phyloP scores from a whole-genome alignment of 495 filamentous ascomycete genomes.

The Terfezia claveryi region DNA sequence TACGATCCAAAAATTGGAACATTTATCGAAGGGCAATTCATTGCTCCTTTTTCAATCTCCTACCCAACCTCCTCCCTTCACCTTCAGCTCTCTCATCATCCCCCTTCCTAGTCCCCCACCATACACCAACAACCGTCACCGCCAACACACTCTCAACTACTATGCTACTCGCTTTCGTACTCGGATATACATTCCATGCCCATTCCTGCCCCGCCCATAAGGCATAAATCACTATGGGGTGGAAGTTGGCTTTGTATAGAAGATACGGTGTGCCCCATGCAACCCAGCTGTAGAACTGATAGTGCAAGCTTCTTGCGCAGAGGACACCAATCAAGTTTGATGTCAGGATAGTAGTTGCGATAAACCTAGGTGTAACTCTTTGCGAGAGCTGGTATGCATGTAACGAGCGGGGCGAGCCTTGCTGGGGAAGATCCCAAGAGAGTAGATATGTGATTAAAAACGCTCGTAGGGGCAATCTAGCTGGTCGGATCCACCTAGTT shows the following conservation, averaged over 20 bases:
- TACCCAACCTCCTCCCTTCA: neutral
- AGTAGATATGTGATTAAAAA: conserved; percentile 16
- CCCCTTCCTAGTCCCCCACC: conserved; percentile 35
- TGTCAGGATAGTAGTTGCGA: conserved; percentile 56
- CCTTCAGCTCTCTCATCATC: conserved; percentile 7
- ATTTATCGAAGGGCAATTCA: neutral
- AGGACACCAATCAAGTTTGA: conserved; percentile 70
- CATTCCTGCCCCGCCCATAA: conserved; percentile 77
- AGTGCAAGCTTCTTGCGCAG: conserved; percentile 79
- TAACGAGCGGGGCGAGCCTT: conserved; percentile 22
- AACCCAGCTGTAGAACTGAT: conserved; percentile 90
- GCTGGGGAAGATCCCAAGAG: neutral
- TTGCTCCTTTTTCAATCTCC: neutral
- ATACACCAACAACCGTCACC: conserved; percentile 38
- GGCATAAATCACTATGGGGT: conserved; percentile 45
- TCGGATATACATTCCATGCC: conserved; percentile 96
- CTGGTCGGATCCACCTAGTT: conserved; percentile 28
- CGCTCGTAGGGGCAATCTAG: conserved; percentile 24
- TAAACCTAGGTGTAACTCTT: conserved; percentile 46
- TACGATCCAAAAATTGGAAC: too few relatives aligned
- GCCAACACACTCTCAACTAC: conserved; percentile 52
- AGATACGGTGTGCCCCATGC: conserved; percentile 83
- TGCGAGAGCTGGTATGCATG: conserved; percentile 33
- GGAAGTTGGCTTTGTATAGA: conserved; percentile 58
- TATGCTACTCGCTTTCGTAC: conserved; percentile 54